These are phyloP conservation scores for Fraxinus albicans DNA, from an alignment of 305 asterid genomes.

Conservation along the genomic window DNA sequence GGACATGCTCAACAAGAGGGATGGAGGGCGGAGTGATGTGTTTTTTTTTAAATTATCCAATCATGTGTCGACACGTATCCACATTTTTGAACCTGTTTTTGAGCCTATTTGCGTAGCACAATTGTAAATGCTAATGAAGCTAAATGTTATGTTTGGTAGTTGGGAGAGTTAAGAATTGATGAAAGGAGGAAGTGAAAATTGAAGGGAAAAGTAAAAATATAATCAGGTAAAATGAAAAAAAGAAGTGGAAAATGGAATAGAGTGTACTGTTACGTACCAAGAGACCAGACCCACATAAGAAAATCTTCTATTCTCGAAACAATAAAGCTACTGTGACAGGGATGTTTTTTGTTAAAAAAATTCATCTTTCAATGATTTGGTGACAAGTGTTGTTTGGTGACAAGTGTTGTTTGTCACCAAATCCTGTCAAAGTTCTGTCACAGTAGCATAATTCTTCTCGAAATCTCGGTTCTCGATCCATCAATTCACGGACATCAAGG, in stretches of 20 bases:
- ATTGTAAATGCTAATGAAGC: neutral
- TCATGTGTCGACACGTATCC: too few relatives aligned
- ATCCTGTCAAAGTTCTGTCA: too few relatives aligned
- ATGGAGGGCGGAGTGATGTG: too few relatives aligned
- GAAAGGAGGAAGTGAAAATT: neutral
- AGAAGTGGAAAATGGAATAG: conserved; percentile 10
- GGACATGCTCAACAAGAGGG: too few relatives aligned
- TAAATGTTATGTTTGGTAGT: neutral
- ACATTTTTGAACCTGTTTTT: too few relatives aligned
- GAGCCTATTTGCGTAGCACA: too few relatives aligned
- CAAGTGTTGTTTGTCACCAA: too few relatives aligned
- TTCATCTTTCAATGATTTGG: too few relatives aligned
- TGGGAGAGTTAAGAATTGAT: neutral
- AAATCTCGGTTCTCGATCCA: conserved; percentile 69
- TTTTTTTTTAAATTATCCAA: too few relatives aligned
- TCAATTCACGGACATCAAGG: conserved; percentile 67
- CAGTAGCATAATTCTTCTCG: neutral
- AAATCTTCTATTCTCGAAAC: neutral
- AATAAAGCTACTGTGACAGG: too few relatives aligned
- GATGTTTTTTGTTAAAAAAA: too few relatives aligned
- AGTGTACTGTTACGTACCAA: conserved; percentile 30
- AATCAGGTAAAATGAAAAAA: neutral
- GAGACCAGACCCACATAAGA: conserved; percentile 24
- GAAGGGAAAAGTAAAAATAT: neutral
- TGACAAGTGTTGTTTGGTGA: too few relatives aligned